Evolutionary conservation across 352 stramenopile genomes (phyloP).

Genomic region (Globisporangium okanoganense): DNA sequence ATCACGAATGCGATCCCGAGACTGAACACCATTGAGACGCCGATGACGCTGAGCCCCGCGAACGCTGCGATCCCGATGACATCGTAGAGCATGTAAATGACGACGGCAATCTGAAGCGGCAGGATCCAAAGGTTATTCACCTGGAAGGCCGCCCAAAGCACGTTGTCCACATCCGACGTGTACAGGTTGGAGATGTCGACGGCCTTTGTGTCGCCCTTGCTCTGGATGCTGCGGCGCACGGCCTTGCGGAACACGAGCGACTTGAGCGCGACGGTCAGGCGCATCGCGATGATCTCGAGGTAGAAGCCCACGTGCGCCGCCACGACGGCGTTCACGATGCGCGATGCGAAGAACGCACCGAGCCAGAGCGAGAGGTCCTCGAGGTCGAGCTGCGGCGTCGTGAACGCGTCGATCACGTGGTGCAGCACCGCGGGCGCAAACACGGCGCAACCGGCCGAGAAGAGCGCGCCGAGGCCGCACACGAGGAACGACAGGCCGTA

Average conservation of each 20-base stretch:
- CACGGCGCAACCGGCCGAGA: slow-evolving; percentile 27
- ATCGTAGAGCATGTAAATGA: slow-evolving; percentile 34
- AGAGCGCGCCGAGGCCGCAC: slow-evolving; percentile 25
- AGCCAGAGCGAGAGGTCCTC: slow-evolving; percentile 28
- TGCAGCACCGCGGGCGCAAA: slow-evolving; percentile 43
- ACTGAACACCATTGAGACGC: slow-evolving; percentile 26
- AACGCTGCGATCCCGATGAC: slow-evolving; percentile 35
- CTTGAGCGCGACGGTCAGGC: slow-evolving; percentile 33
- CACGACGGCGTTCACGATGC: slow-evolving; percentile 26
- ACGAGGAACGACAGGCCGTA: slow-evolving; percentile 28
- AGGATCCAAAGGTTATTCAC: slow-evolving; percentile 62
- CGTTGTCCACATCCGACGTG: slow-evolving; percentile 80
- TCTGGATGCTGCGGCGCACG: slow-evolving; percentile 19
- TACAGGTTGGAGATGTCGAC: slow-evolving; percentile 92
- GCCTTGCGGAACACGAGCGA: slow-evolving; percentile 41
- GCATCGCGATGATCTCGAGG: slow-evolving; percentile 26
- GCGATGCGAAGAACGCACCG: slow-evolving; percentile 34
- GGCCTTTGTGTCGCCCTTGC: slow-evolving; percentile 15
- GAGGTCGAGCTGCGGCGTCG: slow-evolving; percentile 23
- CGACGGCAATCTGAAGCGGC: slow-evolving; percentile 31
- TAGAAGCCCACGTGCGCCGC: slow-evolving; percentile 22
- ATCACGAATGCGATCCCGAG: slow-evolving; percentile 44
- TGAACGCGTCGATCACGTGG: slow-evolving; percentile 37
- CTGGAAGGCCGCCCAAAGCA: slow-evolving; percentile 41
- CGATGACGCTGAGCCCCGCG: slow-evolving; percentile 34